Percentiles rank a stretch among this genome's conserved stretches.
Evolutionary conservation across 2,329 filamentous ascomycete species (phyloP).

Genomic region (Colletotrichum trifolii): DNA sequence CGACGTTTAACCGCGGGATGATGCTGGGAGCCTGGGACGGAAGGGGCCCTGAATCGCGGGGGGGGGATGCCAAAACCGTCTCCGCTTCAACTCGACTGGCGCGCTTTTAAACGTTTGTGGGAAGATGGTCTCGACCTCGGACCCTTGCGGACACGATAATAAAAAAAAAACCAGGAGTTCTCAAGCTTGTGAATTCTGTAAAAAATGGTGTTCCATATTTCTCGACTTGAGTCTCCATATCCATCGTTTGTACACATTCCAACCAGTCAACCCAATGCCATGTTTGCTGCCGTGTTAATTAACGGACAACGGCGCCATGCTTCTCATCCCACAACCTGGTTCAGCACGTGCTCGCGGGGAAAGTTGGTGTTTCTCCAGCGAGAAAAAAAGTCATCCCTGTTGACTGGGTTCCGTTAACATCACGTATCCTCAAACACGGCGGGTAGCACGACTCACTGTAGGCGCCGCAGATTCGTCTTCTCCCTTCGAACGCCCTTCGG

Average conservation of each 20-base stretch:
- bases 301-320: background rate
- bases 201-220: too few relatives aligned
- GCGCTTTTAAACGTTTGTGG: conserved; percentile 25
- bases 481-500: conserved; percentile 82
- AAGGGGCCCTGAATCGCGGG: conserved; percentile 33
- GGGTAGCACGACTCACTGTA: conserved; percentile 74
- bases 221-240: too few relatives aligned
- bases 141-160: too few relatives aligned
- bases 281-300: background rate
- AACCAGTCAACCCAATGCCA: background rate
- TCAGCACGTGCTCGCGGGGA: conserved; percentile 56
- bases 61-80: conserved; percentile 15
- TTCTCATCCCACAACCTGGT: conserved; percentile 34
- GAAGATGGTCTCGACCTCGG: background rate
- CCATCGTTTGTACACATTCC: too few relatives aligned
- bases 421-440: background rate
- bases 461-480: conserved; percentile 87
- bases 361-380: conserved; percentile 79
- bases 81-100: conserved; percentile 35
- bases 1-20: conserved; percentile 10
- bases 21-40: background rate
- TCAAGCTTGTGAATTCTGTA: too few relatives aligned
- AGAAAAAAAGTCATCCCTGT: conserved; percentile 83
- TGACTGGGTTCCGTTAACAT: conserved; percentile 61
- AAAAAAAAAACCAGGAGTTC: too few relatives aligned